Conservation (phyloP, 805 yeast genomes). For the Hemisphaericaspora nanyangensis region DNA sequence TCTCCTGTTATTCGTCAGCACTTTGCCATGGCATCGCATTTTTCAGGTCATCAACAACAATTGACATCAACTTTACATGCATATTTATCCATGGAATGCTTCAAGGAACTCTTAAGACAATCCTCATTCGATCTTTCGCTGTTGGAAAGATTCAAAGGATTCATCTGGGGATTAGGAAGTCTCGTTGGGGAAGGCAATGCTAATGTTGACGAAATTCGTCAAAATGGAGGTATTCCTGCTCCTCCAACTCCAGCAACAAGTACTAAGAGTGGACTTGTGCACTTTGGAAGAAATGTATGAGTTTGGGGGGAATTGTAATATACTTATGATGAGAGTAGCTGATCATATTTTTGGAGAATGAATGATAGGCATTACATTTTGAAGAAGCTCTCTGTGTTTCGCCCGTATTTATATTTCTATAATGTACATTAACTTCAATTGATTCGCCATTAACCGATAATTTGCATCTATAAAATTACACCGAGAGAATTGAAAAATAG, state of each 20-base stretch:
- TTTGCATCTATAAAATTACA: too few species aligned
- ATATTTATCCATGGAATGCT: constrained; percentile 59
- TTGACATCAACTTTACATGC: constrained; percentile 57
- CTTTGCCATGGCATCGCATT: constrained; percentile 22
- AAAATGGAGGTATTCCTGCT: constrained; percentile 7
- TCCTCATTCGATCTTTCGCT: constrained; percentile 17
- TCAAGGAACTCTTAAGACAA: constrained; percentile 48
- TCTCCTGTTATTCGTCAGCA: constrained; percentile 45
- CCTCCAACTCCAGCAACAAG: constrained; percentile 23
- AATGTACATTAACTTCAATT: too few species aligned
- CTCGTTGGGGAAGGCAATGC: constrained; percentile 12
- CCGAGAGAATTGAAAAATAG: too few species aligned
- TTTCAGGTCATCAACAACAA: constrained; percentile 26
- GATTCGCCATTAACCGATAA: too few species aligned
- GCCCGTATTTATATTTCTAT: too few species aligned
- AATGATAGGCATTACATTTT: too few species aligned
- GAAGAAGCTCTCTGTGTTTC: too few species aligned
- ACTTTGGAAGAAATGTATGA: constrained; percentile 28
- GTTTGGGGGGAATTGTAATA: too few species aligned
- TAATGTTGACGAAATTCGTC: neutral
- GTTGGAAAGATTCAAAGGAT: constrained; percentile 42
- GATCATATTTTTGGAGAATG: too few species aligned
- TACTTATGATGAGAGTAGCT: too few species aligned
- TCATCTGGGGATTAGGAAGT: constrained; percentile 49
- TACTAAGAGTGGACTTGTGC: constrained; percentile 22